Conservation (phyloP, 306 rosid genomes). For the Rosa chinensis region DNA sequence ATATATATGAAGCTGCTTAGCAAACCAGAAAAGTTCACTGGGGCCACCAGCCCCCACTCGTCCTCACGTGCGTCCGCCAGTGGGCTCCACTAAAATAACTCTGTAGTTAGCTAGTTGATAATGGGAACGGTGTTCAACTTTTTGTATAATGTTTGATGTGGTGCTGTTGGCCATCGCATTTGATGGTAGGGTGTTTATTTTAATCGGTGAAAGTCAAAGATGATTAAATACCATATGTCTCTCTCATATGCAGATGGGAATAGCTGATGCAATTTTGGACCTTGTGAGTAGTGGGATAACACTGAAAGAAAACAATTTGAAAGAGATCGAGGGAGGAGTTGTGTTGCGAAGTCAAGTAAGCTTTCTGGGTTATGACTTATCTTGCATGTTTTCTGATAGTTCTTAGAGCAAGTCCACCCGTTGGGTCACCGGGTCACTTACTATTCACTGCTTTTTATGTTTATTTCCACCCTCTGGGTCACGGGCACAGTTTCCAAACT, state of each 20-base stretch:
- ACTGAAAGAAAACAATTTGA: conserved; percentile 77
- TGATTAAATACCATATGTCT: conserved; percentile 7
- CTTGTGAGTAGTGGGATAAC: conserved; percentile 97
- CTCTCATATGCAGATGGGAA: conserved; percentile 72
- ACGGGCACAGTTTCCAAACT: no score
- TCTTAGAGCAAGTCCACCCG: no score
- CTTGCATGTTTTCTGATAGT: conserved; percentile 15
- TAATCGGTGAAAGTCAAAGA: background rate
- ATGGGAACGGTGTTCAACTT: background rate
- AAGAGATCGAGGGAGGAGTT: conserved; percentile 86
- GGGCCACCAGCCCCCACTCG: no score
- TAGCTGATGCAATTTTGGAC: conserved; percentile 96
- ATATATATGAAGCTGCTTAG: no score
- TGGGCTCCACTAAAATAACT: background rate
- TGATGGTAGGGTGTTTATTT: background rate
- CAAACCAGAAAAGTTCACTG: no score
- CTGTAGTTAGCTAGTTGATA: background rate
- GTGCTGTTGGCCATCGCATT: background rate
- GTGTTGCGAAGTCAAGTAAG: conserved; percentile 88
- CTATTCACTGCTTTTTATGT: no score
- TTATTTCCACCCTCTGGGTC: no score
- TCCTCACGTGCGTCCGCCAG: no score
- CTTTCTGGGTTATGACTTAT: conserved; percentile 17
- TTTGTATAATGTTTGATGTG: conserved; percentile 2
- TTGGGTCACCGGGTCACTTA: no score